phyloP scores from a whole-genome alignment of 371 early-diverging fungal species.

The Fennellomyces sp. region DNA sequence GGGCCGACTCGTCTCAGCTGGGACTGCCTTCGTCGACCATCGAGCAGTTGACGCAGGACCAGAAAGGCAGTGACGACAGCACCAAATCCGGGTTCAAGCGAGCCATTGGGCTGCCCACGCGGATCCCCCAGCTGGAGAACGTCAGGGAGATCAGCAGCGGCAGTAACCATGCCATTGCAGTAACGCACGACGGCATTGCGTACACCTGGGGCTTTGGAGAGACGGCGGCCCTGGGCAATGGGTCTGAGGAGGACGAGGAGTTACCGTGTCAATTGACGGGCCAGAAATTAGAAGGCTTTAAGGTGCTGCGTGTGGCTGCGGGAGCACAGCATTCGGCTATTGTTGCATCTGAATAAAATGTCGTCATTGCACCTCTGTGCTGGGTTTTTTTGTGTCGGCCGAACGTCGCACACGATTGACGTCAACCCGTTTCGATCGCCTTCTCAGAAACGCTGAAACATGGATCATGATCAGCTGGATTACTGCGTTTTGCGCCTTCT shows the following conservation, averaged over 20 bases:
- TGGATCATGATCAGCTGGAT: no score
- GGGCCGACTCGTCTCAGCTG: slow-evolving; percentile 92
- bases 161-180: slow-evolving; percentile 84
- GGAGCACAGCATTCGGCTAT: slow-evolving; percentile 82
- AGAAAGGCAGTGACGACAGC: slow-evolving; percentile 9
- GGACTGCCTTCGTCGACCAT: slow-evolving; percentile 66
- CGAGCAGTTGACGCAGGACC: slow-evolving; percentile 11
- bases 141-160: slow-evolving; percentile 80
- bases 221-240: slow-evolving; percentile 75
- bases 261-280: slow-evolving; percentile 54
- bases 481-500: no score
- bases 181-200: slow-evolving; percentile 69
- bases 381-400: not conserved
- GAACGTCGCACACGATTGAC: not conserved
- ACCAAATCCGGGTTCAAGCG: slow-evolving; percentile 53
- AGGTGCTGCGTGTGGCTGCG: slow-evolving; percentile 61
- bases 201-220: slow-evolving; percentile 95
- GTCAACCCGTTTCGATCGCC: not conserved
- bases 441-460: no score
- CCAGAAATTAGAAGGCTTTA: slow-evolving; percentile 58
- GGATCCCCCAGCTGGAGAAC: slow-evolving; percentile 44
- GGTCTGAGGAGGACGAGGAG: slow-evolving; percentile 68
- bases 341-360: slow-evolving; percentile 31
- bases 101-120: slow-evolving; percentile 62
- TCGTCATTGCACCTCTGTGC: not conserved